phyloP scores from a whole-genome alignment of 192 early-diverging fungal species.

The Obelidium mucronatum region DNA sequence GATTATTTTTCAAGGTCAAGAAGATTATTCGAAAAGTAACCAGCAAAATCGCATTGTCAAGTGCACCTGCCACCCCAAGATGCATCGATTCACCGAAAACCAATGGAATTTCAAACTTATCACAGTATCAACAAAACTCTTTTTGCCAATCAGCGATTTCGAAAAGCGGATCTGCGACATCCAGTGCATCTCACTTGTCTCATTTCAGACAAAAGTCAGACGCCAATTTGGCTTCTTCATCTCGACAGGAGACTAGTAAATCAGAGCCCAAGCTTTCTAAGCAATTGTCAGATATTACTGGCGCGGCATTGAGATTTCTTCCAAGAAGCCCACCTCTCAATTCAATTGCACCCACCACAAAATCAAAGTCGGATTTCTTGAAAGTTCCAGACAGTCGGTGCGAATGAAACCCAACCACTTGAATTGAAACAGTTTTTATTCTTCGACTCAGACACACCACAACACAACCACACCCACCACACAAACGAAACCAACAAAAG shows the following conservation, averaged over 20 bases:
- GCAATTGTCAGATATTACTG: conserved; percentile 2
- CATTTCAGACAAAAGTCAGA: neutral
- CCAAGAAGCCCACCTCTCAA: neutral
- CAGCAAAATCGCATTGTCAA: neutral
- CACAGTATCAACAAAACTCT: no score
- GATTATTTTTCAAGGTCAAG: neutral
- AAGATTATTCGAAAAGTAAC: conserved; percentile 8
- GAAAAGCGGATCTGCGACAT: no score
- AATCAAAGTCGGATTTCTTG: neutral
- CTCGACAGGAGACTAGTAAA: neutral
- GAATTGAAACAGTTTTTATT: no score
- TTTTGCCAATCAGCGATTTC: no score
- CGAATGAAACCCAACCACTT: no score
- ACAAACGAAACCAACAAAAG: no score
- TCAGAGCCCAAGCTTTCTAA: neutral
- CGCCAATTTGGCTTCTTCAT: no score
- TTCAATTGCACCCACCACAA: neutral
- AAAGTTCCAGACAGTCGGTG: neutral
- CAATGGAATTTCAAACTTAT: neutral
- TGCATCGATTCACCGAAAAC: neutral
- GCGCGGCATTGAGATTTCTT: neutral
- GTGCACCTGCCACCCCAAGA: neutral
- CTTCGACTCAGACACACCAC: no score
- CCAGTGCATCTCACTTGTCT: neutral
- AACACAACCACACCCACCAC: neutral